A percentile compares a stretch with the other conserved stretches of the same genome.
Conservation (phyloP, 75 land plant genomes). For the Picea glauca region DNA sequence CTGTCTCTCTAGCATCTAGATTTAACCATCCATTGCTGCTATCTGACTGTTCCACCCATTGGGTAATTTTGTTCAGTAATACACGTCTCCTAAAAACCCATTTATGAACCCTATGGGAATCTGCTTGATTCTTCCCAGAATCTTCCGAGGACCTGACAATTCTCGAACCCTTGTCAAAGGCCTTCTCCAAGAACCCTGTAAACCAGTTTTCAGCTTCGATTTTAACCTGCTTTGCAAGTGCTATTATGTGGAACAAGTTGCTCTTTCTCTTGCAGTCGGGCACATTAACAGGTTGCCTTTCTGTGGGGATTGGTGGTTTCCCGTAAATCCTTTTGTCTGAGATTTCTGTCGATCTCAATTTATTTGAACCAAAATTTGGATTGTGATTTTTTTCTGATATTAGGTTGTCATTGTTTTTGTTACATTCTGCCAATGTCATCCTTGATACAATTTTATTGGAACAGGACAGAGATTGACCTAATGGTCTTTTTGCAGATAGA, state of each 20-base stretch:
- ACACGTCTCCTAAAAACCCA: constrained; percentile 29
- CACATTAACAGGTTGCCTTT: neutral
- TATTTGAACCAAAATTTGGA: neutral
- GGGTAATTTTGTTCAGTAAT: constrained; percentile 48
- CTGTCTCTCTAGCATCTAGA: neutral
- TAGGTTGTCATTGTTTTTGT: neutral
- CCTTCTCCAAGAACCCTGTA: constrained; percentile 72
- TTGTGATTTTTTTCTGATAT: neutral
- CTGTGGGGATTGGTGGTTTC: neutral
- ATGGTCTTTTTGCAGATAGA: neutral
- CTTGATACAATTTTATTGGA: neutral
- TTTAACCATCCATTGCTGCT: constrained; percentile 21
- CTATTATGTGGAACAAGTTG: constrained; percentile 22
- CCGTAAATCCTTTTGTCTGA: neutral
- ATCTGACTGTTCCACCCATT: constrained; percentile 62
- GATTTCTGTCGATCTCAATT: neutral
- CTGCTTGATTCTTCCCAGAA: neutral
- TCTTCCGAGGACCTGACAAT: constrained; percentile 21
- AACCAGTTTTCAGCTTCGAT: constrained; percentile 80
- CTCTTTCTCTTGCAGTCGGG: neutral
- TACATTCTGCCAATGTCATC: constrained; percentile 8
- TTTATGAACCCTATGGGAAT: constrained; percentile 15
- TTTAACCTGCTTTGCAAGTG: constrained; percentile 56
- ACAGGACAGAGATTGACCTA: constrained; percentile 3
- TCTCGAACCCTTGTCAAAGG: constrained; percentile 60